Evolutionary conservation across 306 rosid species (phyloP).

Genomic region (Cucurbita maxima): DNA sequence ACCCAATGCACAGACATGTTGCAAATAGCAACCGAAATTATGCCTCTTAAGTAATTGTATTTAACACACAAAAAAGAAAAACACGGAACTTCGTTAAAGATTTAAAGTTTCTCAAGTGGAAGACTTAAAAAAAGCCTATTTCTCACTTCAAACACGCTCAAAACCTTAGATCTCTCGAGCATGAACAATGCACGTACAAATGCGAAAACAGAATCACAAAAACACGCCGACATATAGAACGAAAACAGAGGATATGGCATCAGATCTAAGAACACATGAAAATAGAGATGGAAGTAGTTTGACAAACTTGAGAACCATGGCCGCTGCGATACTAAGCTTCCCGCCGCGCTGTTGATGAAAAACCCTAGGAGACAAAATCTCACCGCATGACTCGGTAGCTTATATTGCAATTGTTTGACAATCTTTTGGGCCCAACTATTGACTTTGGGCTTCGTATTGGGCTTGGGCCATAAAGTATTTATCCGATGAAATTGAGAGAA

Average conservation of each 20-base stretch:
- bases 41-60: neutral
- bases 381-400: neutral
- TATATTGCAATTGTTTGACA: neutral
- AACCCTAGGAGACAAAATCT: neutral
- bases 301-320: constrained; percentile 7
- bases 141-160: neutral
- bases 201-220: neutral
- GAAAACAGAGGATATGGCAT: neutral
- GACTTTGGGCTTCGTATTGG: neutral
- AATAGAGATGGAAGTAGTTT: neutral
- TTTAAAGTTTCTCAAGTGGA: neutral
- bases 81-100: neutral
- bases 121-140: neutral
- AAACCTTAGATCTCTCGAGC: neutral
- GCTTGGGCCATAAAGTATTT: neutral
- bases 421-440: neutral
- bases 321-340: neutral
- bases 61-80: neutral
- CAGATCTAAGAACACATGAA: neutral
- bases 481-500: too few relatives aligned
- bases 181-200: neutral
- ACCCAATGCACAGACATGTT: neutral
- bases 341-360: neutral
- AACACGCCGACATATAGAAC: neutral
- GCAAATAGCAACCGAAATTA: neutral